Percentiles rank a stretch among this genome's conserved stretches.
phyloP scores from a whole-genome alignment of 139 green algal genomes.

The Dunaliella sp. region DNA sequence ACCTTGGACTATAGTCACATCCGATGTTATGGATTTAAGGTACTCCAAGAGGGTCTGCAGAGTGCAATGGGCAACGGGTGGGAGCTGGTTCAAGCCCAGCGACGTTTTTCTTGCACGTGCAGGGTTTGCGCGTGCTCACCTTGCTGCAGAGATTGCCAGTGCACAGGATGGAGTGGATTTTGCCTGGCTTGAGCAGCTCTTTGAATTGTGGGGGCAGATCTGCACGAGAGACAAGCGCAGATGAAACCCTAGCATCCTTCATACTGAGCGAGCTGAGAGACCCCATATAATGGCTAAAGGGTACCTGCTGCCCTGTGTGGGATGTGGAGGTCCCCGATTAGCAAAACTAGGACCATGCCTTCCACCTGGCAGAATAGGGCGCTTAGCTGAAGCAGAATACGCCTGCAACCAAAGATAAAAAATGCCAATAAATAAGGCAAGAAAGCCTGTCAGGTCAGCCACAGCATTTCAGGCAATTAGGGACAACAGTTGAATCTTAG shows the following conservation, averaged over 20 bases:
- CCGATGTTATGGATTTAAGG: slow-evolving; percentile 74
- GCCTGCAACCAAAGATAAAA: too few species aligned
- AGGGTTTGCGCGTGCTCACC: slow-evolving; percentile 30
- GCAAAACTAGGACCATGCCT: slow-evolving; percentile 96
- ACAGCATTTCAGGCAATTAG: too few species aligned
- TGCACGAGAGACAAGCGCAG: too few species aligned
- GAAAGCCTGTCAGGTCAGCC: too few species aligned
- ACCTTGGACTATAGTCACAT: slow-evolving; percentile 77
- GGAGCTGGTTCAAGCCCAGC: not conserved
- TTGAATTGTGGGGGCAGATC: slow-evolving; percentile 92
- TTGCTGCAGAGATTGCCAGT: slow-evolving; percentile 88
- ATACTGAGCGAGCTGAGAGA: too few species aligned
- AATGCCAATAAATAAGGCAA: too few species aligned
- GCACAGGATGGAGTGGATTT: slow-evolving; percentile 89
- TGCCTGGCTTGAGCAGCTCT: slow-evolving; percentile 87
- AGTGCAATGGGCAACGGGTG: not conserved
- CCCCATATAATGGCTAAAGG: too few species aligned
- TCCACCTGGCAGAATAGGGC: too few species aligned
- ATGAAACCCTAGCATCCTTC: too few species aligned
- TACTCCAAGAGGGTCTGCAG: slow-evolving; percentile 83
- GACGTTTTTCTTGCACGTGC: not conserved
- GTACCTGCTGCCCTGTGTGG: slow-evolving; percentile 64
- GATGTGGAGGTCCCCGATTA: slow-evolving; percentile 91
- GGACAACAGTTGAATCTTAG: not conserved
- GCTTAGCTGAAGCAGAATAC: too few species aligned